A percentile compares a stretch with the other conserved stretches of the same genome.
phyloP scores from a whole-genome alignment of 1,284 basidiomycete species.

The Mrakiaceae sp. region DNA sequence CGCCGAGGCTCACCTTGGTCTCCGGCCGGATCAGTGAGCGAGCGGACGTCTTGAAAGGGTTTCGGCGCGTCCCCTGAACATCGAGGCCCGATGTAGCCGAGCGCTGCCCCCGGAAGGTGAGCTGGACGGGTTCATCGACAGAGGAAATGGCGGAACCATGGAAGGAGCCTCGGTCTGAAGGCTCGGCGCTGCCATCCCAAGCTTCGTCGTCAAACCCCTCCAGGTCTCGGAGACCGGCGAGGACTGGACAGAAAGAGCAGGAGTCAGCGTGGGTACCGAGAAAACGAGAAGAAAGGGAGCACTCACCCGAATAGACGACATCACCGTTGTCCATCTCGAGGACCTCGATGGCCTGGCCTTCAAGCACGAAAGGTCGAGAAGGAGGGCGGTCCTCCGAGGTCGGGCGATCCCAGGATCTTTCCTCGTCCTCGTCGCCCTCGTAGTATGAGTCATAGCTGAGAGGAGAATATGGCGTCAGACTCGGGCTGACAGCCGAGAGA shows the following conservation, averaged over 20 bases:
- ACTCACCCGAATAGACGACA: not conserved
- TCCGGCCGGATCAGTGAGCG: not conserved
- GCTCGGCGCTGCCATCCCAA: not conserved
- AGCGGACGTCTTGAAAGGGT: not conserved
- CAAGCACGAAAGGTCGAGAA: not conserved
- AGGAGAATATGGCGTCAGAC: not conserved
- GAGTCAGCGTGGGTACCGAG: not conserved
- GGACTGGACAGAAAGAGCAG: not conserved
- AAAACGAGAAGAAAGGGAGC: not conserved
- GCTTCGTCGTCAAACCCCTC: slow-evolving; percentile 6
- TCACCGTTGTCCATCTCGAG: slow-evolving; percentile 12
- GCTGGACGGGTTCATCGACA: slow-evolving; percentile 13
- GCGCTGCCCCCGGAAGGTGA: slow-evolving; percentile 6
- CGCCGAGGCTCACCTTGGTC: slow-evolving; percentile 2
- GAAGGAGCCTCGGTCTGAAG: not conserved
- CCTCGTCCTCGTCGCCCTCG: not conserved
- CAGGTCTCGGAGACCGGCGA: slow-evolving; percentile 8
- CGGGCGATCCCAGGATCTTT: not conserved
- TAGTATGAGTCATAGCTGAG: slow-evolving; percentile 5
- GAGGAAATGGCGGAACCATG: not conserved
- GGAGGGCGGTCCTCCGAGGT: not conserved
- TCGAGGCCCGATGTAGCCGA: not conserved
- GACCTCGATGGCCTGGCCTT: slow-evolving; percentile 8
- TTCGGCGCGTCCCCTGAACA: not conserved
- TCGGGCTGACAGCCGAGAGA: not conserved